Base-by-base conservation (phyloP, 345 rosid genomes). In the Melaleuca alternifolia region DNA sequence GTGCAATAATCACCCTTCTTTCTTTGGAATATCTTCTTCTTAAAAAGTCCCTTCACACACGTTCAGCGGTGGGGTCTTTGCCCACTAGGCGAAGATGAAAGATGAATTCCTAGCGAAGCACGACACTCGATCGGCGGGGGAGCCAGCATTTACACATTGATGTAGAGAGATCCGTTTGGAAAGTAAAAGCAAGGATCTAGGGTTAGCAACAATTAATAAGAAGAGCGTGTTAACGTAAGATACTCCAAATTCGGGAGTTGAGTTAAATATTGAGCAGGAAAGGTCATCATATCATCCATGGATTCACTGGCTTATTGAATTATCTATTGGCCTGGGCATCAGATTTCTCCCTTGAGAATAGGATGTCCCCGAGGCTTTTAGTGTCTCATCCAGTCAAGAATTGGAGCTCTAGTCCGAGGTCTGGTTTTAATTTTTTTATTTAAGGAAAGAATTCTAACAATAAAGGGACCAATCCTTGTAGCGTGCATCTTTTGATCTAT, bases 381-480 rank as follows among this genome's bases (percentile, higher is more conserved):
- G 33, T 3, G 0, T 59, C 37, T 33, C 71, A n/a, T n/a, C 37
- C 18, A 6, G 15, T 59, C 18, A 13, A 5, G 71, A 12, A 59
- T 59, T 13, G 2, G 10, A 33, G 5, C 71, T n/a, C n/a, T 59
- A 7, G 3, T 59, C 37, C 0, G 0, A n/a, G 33, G 14, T n/a
- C n/a, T 59, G 71, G 13, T n/a, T n/a, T 26, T 59, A 1, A 6
- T n/a, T 59, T 59, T n/a, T 51, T n/a, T n/a, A n/a, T n/a, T 59
- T 6, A n/a, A n/a, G 10, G 28, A 59, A 59, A 59, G 1, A 59
- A n/a, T 59, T 59, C 46, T 33, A 8, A 33, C 10, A 33, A 16
- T 65, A 1, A 30, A 33, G 41, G 5, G 18, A 33, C 24, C 24
- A n/a, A n/a, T n/a, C 33, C 0, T 12, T 0, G 0, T 12, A 0